These are phyloP conservation scores for Bombardia bombarda DNA, from an alignment of 495 filamentous ascomycete genomes.

Conservation along the genomic window DNA sequence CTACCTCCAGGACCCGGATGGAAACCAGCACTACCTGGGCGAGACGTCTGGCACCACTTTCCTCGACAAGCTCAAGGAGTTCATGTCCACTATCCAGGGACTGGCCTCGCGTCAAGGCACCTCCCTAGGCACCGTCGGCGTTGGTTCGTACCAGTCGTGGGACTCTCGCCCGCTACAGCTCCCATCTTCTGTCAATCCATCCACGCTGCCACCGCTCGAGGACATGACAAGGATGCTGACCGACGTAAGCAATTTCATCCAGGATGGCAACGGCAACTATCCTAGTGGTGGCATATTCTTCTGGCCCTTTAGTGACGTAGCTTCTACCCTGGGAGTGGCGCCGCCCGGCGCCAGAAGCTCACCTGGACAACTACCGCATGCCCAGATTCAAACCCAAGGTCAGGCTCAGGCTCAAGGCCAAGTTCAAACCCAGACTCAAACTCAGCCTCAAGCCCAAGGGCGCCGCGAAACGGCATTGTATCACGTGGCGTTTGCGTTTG, in stretches of 20 bases:
- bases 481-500: constrained; percentile 23
- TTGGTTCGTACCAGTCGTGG: constrained; percentile 31
- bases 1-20: constrained; percentile 26
- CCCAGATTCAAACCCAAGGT: no score
- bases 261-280: constrained; percentile 21
- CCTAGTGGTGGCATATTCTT: constrained; percentile 28
- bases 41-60: constrained; percentile 32
- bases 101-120: constrained; percentile 7
- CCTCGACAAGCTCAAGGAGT: constrained; percentile 28
- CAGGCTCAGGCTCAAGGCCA: no score
- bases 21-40: constrained; percentile 27
- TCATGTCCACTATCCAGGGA: constrained; percentile 19
- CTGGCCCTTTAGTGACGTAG: constrained; percentile 24
- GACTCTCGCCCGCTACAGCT: constrained; percentile 29
- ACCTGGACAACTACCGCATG: neutral
- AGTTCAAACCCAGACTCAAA: no score
- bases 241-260: constrained; percentile 19
- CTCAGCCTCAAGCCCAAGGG: no score
- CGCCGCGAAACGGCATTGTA: constrained; percentile 20
- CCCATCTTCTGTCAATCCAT: constrained; percentile 13
- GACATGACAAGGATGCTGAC: constrained; percentile 19
- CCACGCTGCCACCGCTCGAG: constrained; percentile 13
- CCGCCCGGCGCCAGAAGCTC: neutral
- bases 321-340: constrained; percentile 6
- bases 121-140: constrained; percentile 1